These are phyloP conservation scores for Blastobotrys arbuscula DNA, from an alignment of 1,139 yeast species.

Conservation along the genomic window DNA sequence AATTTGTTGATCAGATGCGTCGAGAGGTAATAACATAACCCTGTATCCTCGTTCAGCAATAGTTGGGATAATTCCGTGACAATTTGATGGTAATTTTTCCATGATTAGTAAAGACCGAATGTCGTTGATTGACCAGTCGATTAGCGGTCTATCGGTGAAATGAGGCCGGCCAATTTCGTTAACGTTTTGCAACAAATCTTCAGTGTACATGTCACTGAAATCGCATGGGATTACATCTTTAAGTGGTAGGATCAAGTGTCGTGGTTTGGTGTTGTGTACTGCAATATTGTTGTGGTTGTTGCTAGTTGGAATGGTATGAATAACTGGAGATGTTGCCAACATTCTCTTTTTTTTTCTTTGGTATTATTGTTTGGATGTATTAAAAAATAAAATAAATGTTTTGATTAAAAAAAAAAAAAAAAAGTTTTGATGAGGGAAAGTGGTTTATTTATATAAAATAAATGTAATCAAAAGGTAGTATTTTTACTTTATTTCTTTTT, in stretches of 20 bases:
- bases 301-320: too few relatives aligned
- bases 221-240: conserved; percentile 43
- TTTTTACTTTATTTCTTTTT: too few relatives aligned
- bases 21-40: conserved; percentile 46
- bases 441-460: too few relatives aligned
- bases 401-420: not conserved
- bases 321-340: not conserved
- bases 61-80: conserved; percentile 48
- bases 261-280: not conserved
- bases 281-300: too few relatives aligned
- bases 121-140: conserved; percentile 64
- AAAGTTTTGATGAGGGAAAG: too few relatives aligned
- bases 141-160: conserved; percentile 52
- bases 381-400: not conserved
- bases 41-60: conserved; percentile 38
- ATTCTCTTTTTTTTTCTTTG: not conserved
- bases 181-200: conserved; percentile 38
- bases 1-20: conserved; percentile 45
- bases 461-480: too few relatives aligned
- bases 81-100: conserved; percentile 44
- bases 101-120: conserved; percentile 55
- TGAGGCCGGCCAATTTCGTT: conserved; percentile 52
- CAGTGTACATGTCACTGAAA: conserved; percentile 50
- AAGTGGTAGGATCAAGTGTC: conserved; percentile 19
- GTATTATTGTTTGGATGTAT: not conserved